Base-by-base conservation (phyloP, 345 rosid genomes). In the Balakata baccata region DNA sequence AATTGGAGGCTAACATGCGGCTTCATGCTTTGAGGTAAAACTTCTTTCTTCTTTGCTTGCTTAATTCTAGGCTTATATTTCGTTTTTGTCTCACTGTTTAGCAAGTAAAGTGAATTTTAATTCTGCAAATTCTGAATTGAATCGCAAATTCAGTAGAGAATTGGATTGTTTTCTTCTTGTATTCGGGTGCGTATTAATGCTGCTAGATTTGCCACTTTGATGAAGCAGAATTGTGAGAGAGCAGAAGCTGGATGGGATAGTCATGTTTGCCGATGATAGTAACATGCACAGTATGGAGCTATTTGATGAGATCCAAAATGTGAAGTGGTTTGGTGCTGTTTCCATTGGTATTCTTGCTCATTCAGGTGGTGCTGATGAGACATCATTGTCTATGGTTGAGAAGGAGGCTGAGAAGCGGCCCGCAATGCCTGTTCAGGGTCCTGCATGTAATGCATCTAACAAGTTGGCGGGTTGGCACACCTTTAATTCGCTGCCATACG, bases 251-350 rank as follows among this genome's bases (percentile, higher is more conserved):
- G 97, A 96, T 77, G 98, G 99, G 64, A 47, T 96, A 46, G 97
- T 93, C 77, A 83, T 90, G 90, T 93, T 96, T 86, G 92, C 89
- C 1, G 99, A 96, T 77, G 99, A 96, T 81, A 90, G 99, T 78
- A 96, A 93, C 64, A 90, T 96, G 96, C 98, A 96, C 76, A 87
- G 94, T 76, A 90, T 93, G 96, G 99, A 96, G 80, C 86, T 93
- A 22, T 96, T 93, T 57, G 97, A 91, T 58, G 99, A 91, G 75
- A 88, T 96, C 71, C 99, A 93, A 77, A 91, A 84, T 66, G 94
- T 93, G 78, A 88, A 86, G 77, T 96, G 97, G 98, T 85, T 96
- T 4, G 98, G 97, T 10, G 88, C 96, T 46, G 78, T 91, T 75
- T 93, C 99, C 0, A 81, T 96, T 73, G 99, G 99, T 13, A 89